A percentile compares a stretch with the other conserved stretches of the same genome.
Conservation (phyloP, 805 yeast genomes). For the Zygosaccharomyces bisporus region DNA sequence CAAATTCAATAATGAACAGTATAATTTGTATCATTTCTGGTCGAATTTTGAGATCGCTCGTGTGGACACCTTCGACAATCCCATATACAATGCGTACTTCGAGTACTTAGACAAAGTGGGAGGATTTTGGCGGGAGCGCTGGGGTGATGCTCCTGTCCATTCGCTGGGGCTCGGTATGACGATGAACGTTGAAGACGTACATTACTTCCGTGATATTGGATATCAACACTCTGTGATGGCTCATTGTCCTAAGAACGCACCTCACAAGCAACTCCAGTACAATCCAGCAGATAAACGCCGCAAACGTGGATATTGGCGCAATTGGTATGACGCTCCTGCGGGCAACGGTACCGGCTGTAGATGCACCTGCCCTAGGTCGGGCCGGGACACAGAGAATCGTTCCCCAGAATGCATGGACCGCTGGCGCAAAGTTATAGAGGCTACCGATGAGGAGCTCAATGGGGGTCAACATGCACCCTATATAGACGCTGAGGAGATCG, state of each 20-base stretch:
- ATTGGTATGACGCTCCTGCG: constrained; percentile 35
- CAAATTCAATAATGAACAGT: constrained; percentile 61
- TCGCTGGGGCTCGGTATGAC: constrained; percentile 80
- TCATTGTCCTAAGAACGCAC: constrained; percentile 71
- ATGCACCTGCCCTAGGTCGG: constrained; percentile 66
- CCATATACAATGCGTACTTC: constrained; percentile 63
- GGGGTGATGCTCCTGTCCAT: constrained; percentile 98
- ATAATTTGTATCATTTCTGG: constrained; percentile 86
- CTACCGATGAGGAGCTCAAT: constrained; percentile 5
- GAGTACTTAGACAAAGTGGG: constrained; percentile 63
- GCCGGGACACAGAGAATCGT: constrained; percentile 54
- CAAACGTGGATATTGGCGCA: constrained; percentile 24
- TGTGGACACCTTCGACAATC: constrained; percentile 66
- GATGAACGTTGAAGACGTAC: constrained; percentile 64
- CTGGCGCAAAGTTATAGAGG: constrained; percentile 42
- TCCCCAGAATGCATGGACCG: constrained; percentile 48
- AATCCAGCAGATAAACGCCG: constrained; percentile 27
- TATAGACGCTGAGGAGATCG: constrained; percentile 11
- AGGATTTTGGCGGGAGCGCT: constrained; percentile 86
- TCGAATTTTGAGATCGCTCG: constrained; percentile 89
- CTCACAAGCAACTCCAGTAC: constrained; percentile 46
- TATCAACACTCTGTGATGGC: constrained; percentile 75
- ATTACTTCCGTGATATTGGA: constrained; percentile 91
- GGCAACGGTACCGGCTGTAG: constrained; percentile 73
- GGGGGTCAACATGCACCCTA: constrained; percentile 9